A percentile compares a stretch with the other conserved stretches of the same genome.
Conservation (phyloP, 2,329 filamentous ascomycete species). For the Ophiostoma piceae region DNA sequence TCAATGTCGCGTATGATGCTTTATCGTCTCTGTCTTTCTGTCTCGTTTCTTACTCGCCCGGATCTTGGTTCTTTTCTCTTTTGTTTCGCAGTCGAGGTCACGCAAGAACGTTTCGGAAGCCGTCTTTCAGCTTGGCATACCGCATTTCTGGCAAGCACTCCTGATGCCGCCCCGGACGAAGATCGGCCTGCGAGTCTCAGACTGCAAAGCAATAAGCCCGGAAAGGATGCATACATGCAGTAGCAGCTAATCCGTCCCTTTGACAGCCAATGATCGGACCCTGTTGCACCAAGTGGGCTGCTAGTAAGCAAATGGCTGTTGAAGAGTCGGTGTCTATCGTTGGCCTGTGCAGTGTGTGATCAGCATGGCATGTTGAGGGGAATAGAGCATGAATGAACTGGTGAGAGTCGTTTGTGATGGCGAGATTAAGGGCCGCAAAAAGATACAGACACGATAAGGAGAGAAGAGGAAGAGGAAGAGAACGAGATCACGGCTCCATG, state of each 20-base stretch:
- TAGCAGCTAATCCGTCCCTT: background rate
- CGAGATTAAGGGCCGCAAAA: background rate
- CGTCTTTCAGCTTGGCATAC: background rate
- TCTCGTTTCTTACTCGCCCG: background rate
- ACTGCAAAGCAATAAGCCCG: background rate
- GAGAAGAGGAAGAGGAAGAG: background rate
- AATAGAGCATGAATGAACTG: background rate
- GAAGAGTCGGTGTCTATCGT: background rate
- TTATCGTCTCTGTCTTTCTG: background rate
- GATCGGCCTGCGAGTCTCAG: background rate
- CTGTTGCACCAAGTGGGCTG: conserved; percentile 5
- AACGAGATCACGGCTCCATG: no score
- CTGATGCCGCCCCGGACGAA: background rate
- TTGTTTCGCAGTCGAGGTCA: background rate
- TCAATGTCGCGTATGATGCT: background rate
- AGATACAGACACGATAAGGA: background rate
- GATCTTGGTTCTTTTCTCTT: background rate
- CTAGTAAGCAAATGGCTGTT: background rate
- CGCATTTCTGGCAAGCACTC: background rate
- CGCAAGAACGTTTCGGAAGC: background rate
- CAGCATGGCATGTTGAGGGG: background rate
- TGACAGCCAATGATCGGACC: background rate
- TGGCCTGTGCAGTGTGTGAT: conserved; percentile 4
- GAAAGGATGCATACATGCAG: background rate
- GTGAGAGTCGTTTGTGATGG: background rate